These are phyloP conservation scores for Taphrina wiesneri DNA, from an alignment of 1,139 yeast genomes.

Conservation along the genomic window DNA sequence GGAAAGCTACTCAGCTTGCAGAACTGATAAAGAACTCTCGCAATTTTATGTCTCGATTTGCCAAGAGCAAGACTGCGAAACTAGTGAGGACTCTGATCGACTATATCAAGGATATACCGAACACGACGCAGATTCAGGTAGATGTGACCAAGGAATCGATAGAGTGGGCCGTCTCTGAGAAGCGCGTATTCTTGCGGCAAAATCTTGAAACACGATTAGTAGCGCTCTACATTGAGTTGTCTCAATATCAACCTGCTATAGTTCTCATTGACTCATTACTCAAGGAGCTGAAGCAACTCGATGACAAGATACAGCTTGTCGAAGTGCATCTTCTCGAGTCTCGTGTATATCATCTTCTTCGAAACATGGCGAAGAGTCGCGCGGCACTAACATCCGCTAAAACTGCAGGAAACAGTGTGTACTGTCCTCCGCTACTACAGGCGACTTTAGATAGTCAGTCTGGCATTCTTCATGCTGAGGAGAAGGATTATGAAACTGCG, in stretches of 20 bases:
- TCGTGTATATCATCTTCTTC: constrained; percentile 83
- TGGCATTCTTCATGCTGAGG: constrained; percentile 95
- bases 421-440: constrained; percentile 90
- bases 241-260: constrained; percentile 69
- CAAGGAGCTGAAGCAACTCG: constrained; percentile 85
- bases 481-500: constrained; percentile 93
- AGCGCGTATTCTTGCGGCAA: constrained; percentile 85
- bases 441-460: constrained; percentile 95
- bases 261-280: constrained; percentile 69
- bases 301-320: constrained; percentile 90
- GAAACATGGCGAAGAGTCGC: constrained; percentile 88
- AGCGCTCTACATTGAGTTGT: constrained; percentile 65
- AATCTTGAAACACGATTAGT: constrained; percentile 82
- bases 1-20: constrained; percentile 53
- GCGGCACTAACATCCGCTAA: constrained; percentile 94
- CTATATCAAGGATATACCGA: constrained; percentile 67
- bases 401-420: constrained; percentile 93
- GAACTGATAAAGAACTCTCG: constrained; percentile 70
- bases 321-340: constrained; percentile 93
- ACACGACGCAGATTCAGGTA: constrained; percentile 71
- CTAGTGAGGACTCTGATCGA: constrained; percentile 68
- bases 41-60: constrained; percentile 66
- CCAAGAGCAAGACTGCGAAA: constrained; percentile 93
- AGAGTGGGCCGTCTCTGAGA: constrained; percentile 81
- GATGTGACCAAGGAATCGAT: constrained; percentile 74